Evolutionary conservation across 306 rosid species (phyloP).

Genomic region (Astragalus membranaceus): DNA sequence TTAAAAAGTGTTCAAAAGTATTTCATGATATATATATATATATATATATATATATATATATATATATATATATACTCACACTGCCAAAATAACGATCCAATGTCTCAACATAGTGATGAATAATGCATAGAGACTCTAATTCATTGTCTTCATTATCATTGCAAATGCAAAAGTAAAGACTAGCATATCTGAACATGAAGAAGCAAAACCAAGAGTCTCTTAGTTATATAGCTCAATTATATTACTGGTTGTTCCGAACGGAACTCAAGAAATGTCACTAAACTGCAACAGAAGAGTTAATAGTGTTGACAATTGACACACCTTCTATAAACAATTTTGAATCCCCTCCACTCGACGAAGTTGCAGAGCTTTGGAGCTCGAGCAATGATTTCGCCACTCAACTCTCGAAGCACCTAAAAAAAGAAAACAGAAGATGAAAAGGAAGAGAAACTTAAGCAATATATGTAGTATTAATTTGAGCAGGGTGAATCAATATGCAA

Average conservation of each 20-base stretch:
- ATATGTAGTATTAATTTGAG: too few relatives aligned
- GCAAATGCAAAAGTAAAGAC: constrained; percentile 87
- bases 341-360: constrained; percentile 92
- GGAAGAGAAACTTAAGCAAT: too few relatives aligned
- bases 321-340: constrained; percentile 93
- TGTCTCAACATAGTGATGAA: constrained; percentile 89
- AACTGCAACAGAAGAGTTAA: not conserved
- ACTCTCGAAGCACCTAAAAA: constrained; percentile 53
- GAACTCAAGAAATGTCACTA: too few relatives aligned
- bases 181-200: constrained; percentile 61
- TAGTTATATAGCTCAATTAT: too few relatives aligned
- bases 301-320: not conserved
- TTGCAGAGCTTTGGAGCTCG: constrained; percentile 81
- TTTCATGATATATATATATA: not conserved
- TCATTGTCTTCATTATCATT: constrained; percentile 82
- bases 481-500: not conserved
- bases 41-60: too few relatives aligned
- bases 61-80: too few relatives aligned
- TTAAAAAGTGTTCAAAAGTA: not conserved
- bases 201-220: not conserved
- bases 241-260: not conserved
- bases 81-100: constrained; percentile 90
- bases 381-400: constrained; percentile 56
- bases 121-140: constrained; percentile 75
- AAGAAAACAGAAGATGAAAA: not conserved